A percentile compares a stretch with the other conserved stretches of the same genome.
Evolutionary conservation across 2,329 filamentous ascomycete species (phyloP).

Genomic region (Fusarium papillatum): DNA sequence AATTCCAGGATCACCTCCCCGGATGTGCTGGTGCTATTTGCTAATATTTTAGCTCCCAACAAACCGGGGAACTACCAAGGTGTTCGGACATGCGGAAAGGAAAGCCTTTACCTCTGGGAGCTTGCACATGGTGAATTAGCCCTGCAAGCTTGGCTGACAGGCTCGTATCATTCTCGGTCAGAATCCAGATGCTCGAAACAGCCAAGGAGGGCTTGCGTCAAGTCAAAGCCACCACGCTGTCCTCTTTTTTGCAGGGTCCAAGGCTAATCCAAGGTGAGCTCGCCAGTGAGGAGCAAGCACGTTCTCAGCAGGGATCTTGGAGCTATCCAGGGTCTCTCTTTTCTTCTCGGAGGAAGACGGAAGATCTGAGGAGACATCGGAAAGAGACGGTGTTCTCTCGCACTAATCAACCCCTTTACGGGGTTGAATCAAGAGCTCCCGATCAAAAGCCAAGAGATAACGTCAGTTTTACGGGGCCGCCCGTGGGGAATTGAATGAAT

Average conservation of each 20-base stretch:
- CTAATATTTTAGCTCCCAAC: conserved; percentile 10
- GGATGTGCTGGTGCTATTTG: neutral
- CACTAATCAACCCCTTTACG: neutral
- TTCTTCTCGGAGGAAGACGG: conserved; percentile 32
- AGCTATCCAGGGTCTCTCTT: conserved; percentile 15
- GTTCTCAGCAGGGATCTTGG: conserved; percentile 22
- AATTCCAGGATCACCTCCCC: conserved; percentile 9
- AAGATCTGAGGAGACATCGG: conserved; percentile 31
- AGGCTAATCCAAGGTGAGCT: conserved; percentile 11
- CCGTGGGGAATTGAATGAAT: conserved; percentile 19
- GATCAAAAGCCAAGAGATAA: conserved; percentile 28
- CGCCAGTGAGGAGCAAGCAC: conserved; percentile 30
- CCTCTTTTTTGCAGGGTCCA: conserved; percentile 8
- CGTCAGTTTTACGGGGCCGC: conserved; percentile 27
- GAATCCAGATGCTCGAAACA: neutral
- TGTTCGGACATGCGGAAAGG: conserved; percentile 14
- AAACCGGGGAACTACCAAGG: neutral
- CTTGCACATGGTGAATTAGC: neutral
- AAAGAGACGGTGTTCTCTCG: conserved; percentile 26
- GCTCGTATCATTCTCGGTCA: conserved; percentile 8
- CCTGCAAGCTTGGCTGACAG: neutral
- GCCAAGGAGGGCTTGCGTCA: neutral
- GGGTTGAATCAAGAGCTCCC: neutral
- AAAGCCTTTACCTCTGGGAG: neutral
- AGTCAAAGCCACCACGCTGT: conserved; percentile 4